A percentile compares a stretch with the other conserved stretches of the same genome.
phyloP scores from a whole-genome alignment of 129 eudicot species.

The Apium graveolens region DNA sequence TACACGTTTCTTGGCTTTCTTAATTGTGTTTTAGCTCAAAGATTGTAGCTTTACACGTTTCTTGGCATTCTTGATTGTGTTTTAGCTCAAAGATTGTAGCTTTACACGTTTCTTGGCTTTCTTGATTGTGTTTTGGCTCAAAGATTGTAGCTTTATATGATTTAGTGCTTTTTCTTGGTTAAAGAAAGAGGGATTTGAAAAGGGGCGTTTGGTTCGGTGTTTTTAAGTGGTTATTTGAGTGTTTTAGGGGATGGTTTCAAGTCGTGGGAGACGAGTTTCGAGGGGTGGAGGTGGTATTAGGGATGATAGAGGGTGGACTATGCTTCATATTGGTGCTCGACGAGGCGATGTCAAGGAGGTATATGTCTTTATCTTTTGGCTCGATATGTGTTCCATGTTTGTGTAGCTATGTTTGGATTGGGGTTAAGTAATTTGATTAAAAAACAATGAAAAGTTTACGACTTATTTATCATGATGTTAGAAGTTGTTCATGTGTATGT shows the following conservation, averaged over 20 bases:
- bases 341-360: constrained; percentile 7
- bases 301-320: constrained; percentile 1
- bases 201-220: neutral
- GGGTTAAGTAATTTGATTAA: neutral
- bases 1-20: neutral
- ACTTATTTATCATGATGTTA: neutral
- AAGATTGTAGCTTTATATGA: neutral
- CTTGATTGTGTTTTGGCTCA: neutral
- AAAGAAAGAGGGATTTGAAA: neutral
- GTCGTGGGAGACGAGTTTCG: neutral
- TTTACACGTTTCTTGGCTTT: neutral
- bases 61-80: neutral
- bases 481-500: neutral
- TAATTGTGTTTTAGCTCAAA: neutral
- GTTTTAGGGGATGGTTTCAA: neutral
- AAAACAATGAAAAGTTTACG: neutral
- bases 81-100: neutral
- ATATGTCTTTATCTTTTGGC: neutral
- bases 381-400: neutral
- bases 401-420: neutral
- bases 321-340: constrained; percentile 4
- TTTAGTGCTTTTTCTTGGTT: neutral
- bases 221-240: neutral
- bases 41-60: neutral
- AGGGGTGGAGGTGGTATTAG: neutral